A percentile compares a stretch with the other conserved stretches of the same genome.
Conservation (phyloP, 257 asterid genomes). For the Solanum sitiens region DNA sequence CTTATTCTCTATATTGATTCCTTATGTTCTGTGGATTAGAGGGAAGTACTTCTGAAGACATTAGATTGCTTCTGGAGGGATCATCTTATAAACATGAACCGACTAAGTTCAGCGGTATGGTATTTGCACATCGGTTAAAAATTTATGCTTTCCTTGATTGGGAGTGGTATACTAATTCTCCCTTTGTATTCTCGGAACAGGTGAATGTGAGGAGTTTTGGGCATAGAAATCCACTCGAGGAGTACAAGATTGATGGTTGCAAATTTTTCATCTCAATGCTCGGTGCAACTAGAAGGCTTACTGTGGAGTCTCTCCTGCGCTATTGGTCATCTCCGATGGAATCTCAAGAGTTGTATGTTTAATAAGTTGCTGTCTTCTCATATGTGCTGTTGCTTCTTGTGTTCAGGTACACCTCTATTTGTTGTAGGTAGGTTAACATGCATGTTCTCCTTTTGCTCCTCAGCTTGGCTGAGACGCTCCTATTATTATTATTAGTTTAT, state of each 20-base stretch:
- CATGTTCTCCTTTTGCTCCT: not conserved
- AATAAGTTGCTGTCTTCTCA: not conserved
- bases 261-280: conserved; percentile 96
- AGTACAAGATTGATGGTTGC: conserved; percentile 98
- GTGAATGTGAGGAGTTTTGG: conserved; percentile 95
- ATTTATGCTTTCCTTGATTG: not conserved
- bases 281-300: conserved; percentile 79
- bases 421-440: not conserved
- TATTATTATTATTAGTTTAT: not conserved
- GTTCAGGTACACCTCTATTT: not conserved
- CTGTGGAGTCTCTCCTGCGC: conserved; percentile 78
- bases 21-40: conserved; percentile 26
- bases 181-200: conserved; percentile 19
- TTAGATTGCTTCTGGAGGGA: conserved; percentile 98
- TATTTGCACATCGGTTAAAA: not conserved
- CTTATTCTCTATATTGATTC: not conserved
- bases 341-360: conserved; percentile 54
- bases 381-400: not conserved
- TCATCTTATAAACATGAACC: conserved; percentile 96
- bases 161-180: not conserved
- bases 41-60: conserved; percentile 84
- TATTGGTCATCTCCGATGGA: conserved; percentile 93
- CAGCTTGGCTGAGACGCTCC: not conserved
- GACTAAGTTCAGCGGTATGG: conserved; percentile 85
- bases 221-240: conserved; percentile 95